A percentile compares a stretch with the other conserved stretches of the same genome.
Evolutionary conservation across 2,329 filamentous ascomycete genomes (phyloP).

Genomic region (Davidsoniella neocaledoniae): DNA sequence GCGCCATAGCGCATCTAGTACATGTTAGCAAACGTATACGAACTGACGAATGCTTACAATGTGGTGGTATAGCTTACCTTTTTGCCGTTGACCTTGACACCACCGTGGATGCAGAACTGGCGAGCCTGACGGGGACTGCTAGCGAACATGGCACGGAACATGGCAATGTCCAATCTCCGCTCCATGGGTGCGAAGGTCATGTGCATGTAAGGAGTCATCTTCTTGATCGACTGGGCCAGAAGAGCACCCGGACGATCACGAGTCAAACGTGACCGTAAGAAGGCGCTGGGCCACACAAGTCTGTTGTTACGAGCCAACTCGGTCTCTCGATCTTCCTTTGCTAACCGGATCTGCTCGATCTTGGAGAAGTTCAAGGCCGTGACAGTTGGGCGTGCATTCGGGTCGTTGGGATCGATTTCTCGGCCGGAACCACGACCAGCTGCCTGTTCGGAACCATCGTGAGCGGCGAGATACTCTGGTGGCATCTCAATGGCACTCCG

Average conservation of each 20-base stretch:
- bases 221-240: conserved; percentile 19
- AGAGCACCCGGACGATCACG: conserved; percentile 17
- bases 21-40: not conserved
- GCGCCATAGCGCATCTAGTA: conserved; percentile 74
- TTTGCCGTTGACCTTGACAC: conserved; percentile 90
- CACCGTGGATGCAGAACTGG: conserved; percentile 85
- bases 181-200: conserved; percentile 92
- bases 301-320: conserved; percentile 1
- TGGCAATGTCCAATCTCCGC: conserved; percentile 78
- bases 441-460: conserved; percentile 72
- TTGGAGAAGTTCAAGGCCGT: conserved; percentile 15
- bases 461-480: conserved; percentile 55
- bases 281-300: conserved; percentile 6
- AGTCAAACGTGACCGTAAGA: conserved; percentile 5
- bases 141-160: conserved; percentile 86
- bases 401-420: conserved; percentile 18
- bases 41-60: not conserved
- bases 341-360: conserved; percentile 12
- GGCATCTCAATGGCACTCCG: conserved; percentile 76
- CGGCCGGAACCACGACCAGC: conserved; percentile 67
- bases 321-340: conserved; percentile 10
- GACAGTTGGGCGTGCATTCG: conserved; percentile 13
- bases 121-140: conserved; percentile 84
- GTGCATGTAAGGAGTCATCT: conserved; percentile 74
- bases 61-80: conserved; percentile 40